Base-by-base conservation (phyloP, 129 eudicot genomes). In the Rutidosis leptorrhynchoides region DNA sequence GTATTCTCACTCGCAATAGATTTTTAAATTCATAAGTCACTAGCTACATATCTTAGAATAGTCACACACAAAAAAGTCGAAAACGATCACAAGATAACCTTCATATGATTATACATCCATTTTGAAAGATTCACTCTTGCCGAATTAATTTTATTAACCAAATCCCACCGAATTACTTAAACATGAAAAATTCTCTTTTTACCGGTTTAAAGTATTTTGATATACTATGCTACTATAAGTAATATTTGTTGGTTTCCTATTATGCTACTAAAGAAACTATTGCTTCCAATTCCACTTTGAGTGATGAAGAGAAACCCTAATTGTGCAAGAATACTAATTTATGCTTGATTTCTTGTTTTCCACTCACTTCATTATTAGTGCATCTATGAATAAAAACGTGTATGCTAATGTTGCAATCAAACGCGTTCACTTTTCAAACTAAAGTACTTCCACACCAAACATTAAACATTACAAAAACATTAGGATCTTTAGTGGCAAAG, bases 311-410 rank as follows among this genome's bases (percentile, higher is more conserved):
- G 35, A 74, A 45, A 46, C 48, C 73, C 45, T 58, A 30, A 74
- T 74, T 46, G 58, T 58, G 68, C 67, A 42, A 74, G 15, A 74
- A 35, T 74, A 65, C 3, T 56, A 43, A 51, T n/a, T 43, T 58
- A 33, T 74, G 79, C 74, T 58, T 74, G 67, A 56, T 5, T 49
- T 48, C 63, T 75, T 75, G 74, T 51, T 75, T 68, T 69, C 80
- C 80, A 75, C 74, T 75, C 24, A 60, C 45, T 75, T 52, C 20
- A 7, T 9, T 26, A 7, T 9, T 61, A 59, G 74, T 75, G 79
- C 33, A 59, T 56, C 51, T 25, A 61, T 37, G 56, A 42, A 35
- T 25, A 27, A 52, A 68, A 35, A 68, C 64, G 37, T 68, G 70
- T 61, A 33, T 32, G 53, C 48, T 35, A 45, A 33, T 74, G 67